phyloP scores from a whole-genome alignment of 306 rosid genomes.

The Mimosa bimucronata region DNA sequence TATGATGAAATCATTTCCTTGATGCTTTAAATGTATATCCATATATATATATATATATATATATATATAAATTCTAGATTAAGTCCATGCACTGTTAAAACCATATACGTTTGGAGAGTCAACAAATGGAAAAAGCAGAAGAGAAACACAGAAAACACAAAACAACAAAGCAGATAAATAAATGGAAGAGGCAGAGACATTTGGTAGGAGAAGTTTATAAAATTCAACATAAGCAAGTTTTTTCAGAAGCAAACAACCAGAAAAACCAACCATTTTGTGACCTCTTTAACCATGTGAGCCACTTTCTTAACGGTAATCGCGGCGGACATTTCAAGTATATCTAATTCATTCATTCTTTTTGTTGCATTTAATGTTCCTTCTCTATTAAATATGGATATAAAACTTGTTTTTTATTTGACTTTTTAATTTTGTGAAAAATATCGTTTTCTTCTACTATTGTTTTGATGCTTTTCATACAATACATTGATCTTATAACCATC shows the following conservation, averaged over 20 bases:
- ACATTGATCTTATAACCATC: too few species aligned
- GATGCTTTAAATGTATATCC: too few species aligned
- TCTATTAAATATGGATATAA: neutral
- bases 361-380: conserved; percentile 6
- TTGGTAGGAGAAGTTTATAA: too few species aligned
- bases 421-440: too few species aligned
- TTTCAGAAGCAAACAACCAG: neutral
- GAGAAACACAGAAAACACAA: neutral
- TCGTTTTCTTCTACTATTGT: too few species aligned
- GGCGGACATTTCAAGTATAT: conserved; percentile 35
- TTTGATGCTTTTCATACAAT: too few species aligned
- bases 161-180: neutral
- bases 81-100: too few species aligned
- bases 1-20: too few species aligned
- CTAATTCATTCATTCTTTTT: neutral
- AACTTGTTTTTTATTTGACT: too few species aligned
- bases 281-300: conserved; percentile 6
- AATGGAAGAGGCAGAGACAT: too few species aligned
- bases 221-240: neutral
- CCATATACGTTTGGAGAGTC: neutral
- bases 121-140: neutral
- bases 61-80: too few species aligned
- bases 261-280: conserved; percentile 10
- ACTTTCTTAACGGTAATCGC: conserved; percentile 51
- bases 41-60: too few species aligned